phyloP scores from a whole-genome alignment of 176 grass and related monocot genomes.

The Puya raimondii region DNA sequence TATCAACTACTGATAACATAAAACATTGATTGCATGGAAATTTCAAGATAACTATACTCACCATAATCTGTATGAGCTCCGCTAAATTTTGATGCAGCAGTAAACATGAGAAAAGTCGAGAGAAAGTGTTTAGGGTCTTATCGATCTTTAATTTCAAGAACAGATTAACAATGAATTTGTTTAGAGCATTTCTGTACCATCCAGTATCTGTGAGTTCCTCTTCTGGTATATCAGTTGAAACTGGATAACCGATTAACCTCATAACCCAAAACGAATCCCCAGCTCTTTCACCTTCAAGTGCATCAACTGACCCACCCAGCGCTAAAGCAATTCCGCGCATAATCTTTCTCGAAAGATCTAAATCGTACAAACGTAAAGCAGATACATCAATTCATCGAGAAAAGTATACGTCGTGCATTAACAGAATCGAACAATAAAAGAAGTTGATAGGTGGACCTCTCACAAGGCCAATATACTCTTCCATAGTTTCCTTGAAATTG shows the following conservation, averaged over 20 bases:
- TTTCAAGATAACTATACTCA: slow-evolving; percentile 20
- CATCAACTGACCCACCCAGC: slow-evolving; percentile 53
- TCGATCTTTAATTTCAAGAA: slow-evolving; percentile 8
- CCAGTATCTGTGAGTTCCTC: slow-evolving; percentile 60
- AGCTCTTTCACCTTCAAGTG: slow-evolving; percentile 50
- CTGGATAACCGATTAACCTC: slow-evolving; percentile 82
- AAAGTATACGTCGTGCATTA: not conserved
- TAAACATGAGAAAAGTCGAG: slow-evolving; percentile 17
- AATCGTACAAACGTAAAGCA: not conserved
- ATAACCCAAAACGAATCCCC: slow-evolving; percentile 77
- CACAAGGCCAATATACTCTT: slow-evolving; percentile 56
- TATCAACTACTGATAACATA: not conserved
- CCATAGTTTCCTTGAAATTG: slow-evolving; percentile 55
- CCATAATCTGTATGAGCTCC: slow-evolving; percentile 98
- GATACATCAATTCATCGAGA: not conserved
- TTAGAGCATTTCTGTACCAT: slow-evolving; percentile 30
- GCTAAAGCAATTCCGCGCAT: slow-evolving; percentile 89
- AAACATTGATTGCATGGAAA: too few species aligned
- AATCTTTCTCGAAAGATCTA: slow-evolving; percentile 93
- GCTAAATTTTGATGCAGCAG: slow-evolving; percentile 33
- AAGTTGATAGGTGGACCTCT: slow-evolving; percentile 34
- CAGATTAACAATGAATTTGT: not conserved
- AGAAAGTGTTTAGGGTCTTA: slow-evolving; percentile 3
- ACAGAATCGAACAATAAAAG: not conserved
- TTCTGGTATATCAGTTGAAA: slow-evolving; percentile 67